A percentile compares a stretch with the other conserved stretches of the same genome.
phyloP scores from a whole-genome alignment of 768 basidiomycete species.

The Amanita brunnescens region DNA sequence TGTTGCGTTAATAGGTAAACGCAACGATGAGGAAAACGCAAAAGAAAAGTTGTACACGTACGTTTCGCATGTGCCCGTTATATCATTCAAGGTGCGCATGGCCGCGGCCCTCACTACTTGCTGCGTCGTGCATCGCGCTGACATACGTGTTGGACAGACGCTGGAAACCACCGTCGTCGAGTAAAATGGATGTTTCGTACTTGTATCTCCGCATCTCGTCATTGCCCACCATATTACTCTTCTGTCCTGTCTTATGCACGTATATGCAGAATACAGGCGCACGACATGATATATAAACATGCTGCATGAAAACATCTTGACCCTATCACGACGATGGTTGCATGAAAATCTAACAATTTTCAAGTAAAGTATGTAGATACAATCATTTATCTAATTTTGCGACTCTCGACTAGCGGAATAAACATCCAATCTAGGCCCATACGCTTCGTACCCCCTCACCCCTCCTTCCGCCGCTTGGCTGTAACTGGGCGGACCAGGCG shows the following conservation, averaged over 20 bases:
- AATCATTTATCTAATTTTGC: neutral
- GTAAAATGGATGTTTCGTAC: neutral
- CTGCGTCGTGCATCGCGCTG: neutral
- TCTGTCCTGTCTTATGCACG: neutral
- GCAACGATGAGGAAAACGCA: conserved; percentile 98
- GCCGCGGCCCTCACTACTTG: too few relatives aligned
- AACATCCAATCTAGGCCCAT: conserved; percentile 5
- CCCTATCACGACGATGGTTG: neutral
- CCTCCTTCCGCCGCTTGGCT: conserved; percentile 1
- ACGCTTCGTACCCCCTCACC: neutral
- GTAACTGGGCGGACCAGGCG: conserved; percentile 22
- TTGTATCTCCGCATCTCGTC: neutral
- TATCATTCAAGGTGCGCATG: conserved; percentile 71
- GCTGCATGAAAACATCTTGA: neutral
- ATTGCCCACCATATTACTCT: neutral
- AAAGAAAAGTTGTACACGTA: conserved; percentile 97
- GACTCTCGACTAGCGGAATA: neutral
- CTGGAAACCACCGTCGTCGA: conserved; percentile 3
- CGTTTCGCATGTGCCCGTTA: conserved; percentile 71
- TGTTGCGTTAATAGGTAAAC: too few relatives aligned
- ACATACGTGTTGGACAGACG: neutral
- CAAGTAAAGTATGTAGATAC: neutral
- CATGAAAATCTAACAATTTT: neutral
- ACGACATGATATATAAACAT: neutral
- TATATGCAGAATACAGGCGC: neutral